These are phyloP conservation scores for Phanerochaete sordida DNA, from an alignment of 768 basidiomycete species.

Conservation along the genomic window DNA sequence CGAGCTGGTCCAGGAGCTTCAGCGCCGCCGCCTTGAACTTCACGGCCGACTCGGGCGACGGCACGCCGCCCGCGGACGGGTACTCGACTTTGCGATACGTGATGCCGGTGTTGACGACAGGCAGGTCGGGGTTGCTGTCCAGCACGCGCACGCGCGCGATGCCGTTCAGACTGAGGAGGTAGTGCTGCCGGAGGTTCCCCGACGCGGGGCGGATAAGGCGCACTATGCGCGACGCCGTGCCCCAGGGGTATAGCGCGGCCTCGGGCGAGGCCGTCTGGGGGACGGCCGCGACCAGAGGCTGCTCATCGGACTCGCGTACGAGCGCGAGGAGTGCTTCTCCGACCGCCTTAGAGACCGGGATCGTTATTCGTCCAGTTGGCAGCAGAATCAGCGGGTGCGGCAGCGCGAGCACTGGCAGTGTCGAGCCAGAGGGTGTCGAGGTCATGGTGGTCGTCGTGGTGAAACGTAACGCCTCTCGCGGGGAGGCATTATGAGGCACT, in stretches of 20 bases:
- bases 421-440: conserved; percentile 16
- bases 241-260: conserved; percentile 46
- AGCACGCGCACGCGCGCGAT: conserved; percentile 61
- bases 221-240: conserved; percentile 67
- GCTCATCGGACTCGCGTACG: conserved; percentile 64
- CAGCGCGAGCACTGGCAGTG: conserved; percentile 67
- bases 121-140: conserved; percentile 41
- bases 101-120: conserved; percentile 16
- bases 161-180: conserved; percentile 70
- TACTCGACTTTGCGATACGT: conserved; percentile 25
- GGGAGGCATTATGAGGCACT: background rate
- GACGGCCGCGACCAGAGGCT: conserved; percentile 67
- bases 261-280: conserved; percentile 39
- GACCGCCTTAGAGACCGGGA: conserved; percentile 58
- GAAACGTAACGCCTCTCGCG: background rate
- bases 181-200: conserved; percentile 54
- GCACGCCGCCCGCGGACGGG: conserved; percentile 30
- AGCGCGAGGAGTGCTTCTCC: conserved; percentile 66
- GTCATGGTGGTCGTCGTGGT: background rate
- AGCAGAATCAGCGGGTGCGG: conserved; percentile 71
- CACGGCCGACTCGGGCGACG: conserved; percentile 52
- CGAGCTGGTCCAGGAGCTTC: conserved; percentile 63
- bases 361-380: conserved; percentile 65
- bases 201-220: conserved; percentile 62
- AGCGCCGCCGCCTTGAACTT: conserved; percentile 69